A percentile compares a stretch with the other conserved stretches of the same genome.
Evolutionary conservation across 345 rosid species (phyloP).

Genomic region (Passiflora organensis): DNA sequence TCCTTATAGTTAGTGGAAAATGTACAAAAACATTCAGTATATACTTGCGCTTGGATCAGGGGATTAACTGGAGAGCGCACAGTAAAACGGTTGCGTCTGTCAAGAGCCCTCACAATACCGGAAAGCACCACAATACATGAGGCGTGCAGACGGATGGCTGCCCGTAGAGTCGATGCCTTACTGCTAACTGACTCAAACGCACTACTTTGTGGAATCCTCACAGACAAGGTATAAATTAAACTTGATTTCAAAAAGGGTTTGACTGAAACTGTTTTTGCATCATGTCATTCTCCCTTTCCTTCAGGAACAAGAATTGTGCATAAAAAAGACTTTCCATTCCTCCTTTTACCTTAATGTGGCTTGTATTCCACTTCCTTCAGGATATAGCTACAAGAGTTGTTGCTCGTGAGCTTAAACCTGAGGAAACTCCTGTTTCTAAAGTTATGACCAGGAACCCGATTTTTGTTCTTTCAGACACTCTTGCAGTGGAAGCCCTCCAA

Average conservation of each 20-base stretch:
- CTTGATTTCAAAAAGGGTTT: too few relatives aligned
- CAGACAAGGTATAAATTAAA: conserved; percentile 87
- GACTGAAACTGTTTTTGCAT: too few relatives aligned
- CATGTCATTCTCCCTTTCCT: too few relatives aligned
- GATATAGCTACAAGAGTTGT: conserved; percentile 88
- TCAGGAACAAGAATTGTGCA: neutral
- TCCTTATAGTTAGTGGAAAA: too few relatives aligned
- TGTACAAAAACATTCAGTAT: neutral
- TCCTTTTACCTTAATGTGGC: neutral
- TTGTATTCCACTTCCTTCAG: conserved; percentile 23
- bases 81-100: conserved; percentile 77
- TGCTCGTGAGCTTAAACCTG: conserved; percentile 69
- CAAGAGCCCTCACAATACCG: conserved; percentile 89
- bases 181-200: conserved; percentile 89
- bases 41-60: conserved; percentile 36
- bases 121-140: conserved; percentile 71
- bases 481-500: conserved; percentile 97
- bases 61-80: conserved; percentile 87
- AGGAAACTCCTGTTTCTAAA: conserved; percentile 85
- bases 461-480: conserved; percentile 93
- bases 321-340: neutral
- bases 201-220: conserved; percentile 95
- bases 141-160: conserved; percentile 94
- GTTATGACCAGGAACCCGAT: conserved; percentile 94
- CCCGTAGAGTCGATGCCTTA: conserved; percentile 91